Evolutionary conservation across 495 filamentous ascomycete species (phyloP).

Genomic region (Immersiella caudata): DNA sequence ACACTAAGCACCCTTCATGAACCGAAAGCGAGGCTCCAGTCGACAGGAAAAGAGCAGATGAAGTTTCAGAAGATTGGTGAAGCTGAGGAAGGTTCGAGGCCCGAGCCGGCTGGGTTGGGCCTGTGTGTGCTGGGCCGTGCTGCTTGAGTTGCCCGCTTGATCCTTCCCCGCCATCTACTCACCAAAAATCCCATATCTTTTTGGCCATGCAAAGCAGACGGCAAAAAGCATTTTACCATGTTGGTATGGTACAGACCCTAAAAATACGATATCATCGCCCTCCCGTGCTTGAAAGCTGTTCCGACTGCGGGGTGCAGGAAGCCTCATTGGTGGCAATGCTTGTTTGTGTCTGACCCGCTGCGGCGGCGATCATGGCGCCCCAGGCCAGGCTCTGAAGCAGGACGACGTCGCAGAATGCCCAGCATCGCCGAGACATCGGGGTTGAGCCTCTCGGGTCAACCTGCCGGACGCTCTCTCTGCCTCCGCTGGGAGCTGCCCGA

Average conservation of each 20-base stretch:
- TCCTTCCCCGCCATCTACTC: neutral
- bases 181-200: neutral
- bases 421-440: neutral
- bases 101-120: neutral
- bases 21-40: neutral
- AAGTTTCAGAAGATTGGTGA: neutral
- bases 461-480: neutral
- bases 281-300: neutral
- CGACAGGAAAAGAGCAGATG: neutral
- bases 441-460: constrained; percentile 1
- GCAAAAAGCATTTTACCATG: neutral
- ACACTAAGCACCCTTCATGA: neutral
- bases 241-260: neutral
- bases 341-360: constrained; percentile 3
- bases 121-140: neutral
- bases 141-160: neutral
- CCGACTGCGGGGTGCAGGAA: neutral
- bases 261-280: neutral
- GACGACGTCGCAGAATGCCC: neutral
- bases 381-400: constrained; percentile 6
- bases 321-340: neutral
- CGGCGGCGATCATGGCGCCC: constrained; percentile 1
- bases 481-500: neutral
- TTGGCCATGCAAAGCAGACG: neutral
- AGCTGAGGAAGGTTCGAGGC: neutral